Conservation (phyloP, 2,329 filamentous ascomycete genomes). For the Aspergillus hortae region DNA sequence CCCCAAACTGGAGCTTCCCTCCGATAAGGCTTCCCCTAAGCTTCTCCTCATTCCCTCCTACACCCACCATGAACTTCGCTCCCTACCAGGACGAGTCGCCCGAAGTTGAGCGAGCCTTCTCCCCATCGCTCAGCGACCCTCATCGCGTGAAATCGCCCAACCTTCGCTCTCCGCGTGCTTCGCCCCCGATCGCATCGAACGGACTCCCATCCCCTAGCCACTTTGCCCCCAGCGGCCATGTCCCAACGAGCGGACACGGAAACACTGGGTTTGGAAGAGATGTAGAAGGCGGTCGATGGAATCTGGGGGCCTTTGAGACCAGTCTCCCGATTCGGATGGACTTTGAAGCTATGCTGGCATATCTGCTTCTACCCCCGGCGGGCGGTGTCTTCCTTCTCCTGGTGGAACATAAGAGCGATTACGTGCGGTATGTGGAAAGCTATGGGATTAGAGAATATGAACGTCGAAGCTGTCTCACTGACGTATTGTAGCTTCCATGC, state of each 20-base stretch:
- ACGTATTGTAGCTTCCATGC: constrained; percentile 72
- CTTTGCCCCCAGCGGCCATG: constrained; percentile 31
- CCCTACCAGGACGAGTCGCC: constrained; percentile 93
- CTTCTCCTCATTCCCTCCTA: constrained; percentile 15
- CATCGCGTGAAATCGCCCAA: constrained; percentile 52
- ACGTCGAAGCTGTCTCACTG: constrained; percentile 1
- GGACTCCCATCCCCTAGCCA: constrained; percentile 39
- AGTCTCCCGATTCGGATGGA: constrained; percentile 82
- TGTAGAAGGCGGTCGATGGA: constrained; percentile 55
- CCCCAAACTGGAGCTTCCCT: constrained; percentile 2
- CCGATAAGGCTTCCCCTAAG: constrained; percentile 13
- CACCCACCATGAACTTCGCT: constrained; percentile 77
- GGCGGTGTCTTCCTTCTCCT: constrained; percentile 82
- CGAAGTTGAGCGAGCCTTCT: constrained; percentile 76
- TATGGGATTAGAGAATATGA: background rate
- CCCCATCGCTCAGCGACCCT: constrained; percentile 57
- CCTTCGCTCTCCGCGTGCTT: constrained; percentile 51
- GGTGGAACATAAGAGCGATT: constrained; percentile 91
- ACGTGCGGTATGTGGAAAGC: constrained; percentile 67
- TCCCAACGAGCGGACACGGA: constrained; percentile 30
- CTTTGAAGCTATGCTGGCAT: constrained; percentile 87
- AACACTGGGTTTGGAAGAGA: constrained; percentile 40
- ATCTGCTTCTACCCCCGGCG: constrained; percentile 77
- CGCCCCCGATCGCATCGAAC: constrained; percentile 42
- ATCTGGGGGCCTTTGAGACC: constrained; percentile 79